Base-by-base conservation (phyloP, 169 alveolate genomes). In the Besnoitia besnoiti region DNA sequence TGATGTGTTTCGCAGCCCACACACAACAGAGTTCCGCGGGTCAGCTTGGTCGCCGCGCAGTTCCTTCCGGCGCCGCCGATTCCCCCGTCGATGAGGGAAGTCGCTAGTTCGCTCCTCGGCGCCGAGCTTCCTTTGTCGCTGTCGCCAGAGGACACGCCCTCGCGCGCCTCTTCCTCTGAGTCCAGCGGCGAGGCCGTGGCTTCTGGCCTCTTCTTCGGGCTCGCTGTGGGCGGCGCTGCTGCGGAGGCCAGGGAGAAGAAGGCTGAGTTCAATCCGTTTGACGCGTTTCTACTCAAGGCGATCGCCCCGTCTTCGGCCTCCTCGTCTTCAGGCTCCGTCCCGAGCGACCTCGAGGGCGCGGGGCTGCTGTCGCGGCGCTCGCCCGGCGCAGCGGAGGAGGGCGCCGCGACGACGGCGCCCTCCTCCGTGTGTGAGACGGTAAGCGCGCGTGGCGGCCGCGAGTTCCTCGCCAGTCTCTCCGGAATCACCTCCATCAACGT, bases 261-360 rank as follows among this genome's bases (percentile, higher is more conserved):
- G 67, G 67, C 67, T n/a, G n/a, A n/a, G 67, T 55, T 55, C 27
- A 55, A 55, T 16, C 82, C 82, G n/a, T 73, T 73, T n/a, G 82
- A 73, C 82, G 67, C 7, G 30, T 55, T 55, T 16, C 67, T 55
- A 1, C 33, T 55, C 67, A 21, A 55, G 30, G 67, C 67, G n/a
- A n/a, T n/a, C n/a, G n/a, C n/a, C n/a, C n/a, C n/a, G n/a, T n/a
- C n/a, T 55, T 21, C 67, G 12, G 5, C 55, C 33, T 77, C 40
- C 33, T 16, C 40, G 37, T 42, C 37, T 4, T 21, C 44, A 14
- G 55, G 33, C 61, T 10, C 7, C 59, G 21, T 51, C 49, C 19
- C 59, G 10, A 44, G 61, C 59, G 55, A 1, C n/a, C n/a, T n/a
- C n/a, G n/a, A n/a, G n/a, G n/a, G n/a, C n/a, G n/a, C n/a, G n/a